Conservation (phyloP, 2,329 filamentous ascomycete genomes). For the Diplodia seriata region DNA sequence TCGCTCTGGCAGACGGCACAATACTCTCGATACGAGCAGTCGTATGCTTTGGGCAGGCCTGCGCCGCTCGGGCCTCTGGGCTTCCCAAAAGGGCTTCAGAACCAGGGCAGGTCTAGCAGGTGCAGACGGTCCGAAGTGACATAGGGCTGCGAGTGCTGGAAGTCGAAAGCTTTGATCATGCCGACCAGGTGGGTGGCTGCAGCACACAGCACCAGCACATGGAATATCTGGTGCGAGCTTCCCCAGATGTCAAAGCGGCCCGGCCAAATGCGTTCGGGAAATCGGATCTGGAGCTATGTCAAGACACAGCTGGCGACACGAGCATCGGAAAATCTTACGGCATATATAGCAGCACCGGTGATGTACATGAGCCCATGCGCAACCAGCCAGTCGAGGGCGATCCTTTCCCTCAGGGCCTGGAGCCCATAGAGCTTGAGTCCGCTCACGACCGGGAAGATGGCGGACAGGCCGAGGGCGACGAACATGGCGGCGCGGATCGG, state of each 20-base stretch:
- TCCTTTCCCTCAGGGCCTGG: slow-evolving; percentile 69
- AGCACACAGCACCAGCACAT: slow-evolving; percentile 84
- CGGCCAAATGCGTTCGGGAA: slow-evolving; percentile 81
- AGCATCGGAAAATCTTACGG: slow-evolving; percentile 59
- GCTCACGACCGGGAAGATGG: slow-evolving; percentile 82
- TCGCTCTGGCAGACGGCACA: too few species aligned
- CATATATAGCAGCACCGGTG: slow-evolving; percentile 83
- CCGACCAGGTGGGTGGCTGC: slow-evolving; percentile 82
- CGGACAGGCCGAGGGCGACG: slow-evolving; percentile 82
- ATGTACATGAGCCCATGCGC: slow-evolving; percentile 86
- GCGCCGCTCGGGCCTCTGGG: not conserved
- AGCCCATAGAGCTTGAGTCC: slow-evolving; percentile 73
- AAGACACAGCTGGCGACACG: not conserved
- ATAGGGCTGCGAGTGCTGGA: slow-evolving; percentile 66
- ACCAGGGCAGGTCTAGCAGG: slow-evolving; percentile 15
- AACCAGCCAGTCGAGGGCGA: slow-evolving; percentile 81
- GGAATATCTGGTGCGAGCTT: slow-evolving; percentile 95
- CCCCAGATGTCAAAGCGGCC: slow-evolving; percentile 89
- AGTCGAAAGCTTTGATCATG: slow-evolving; percentile 84
- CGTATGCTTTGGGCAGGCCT: not conserved
- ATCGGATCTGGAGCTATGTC: slow-evolving; percentile 64
- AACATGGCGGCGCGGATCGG: slow-evolving; percentile 91
- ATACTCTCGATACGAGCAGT: not conserved
- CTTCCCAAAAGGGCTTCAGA: not conserved
- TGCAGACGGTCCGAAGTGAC: slow-evolving; percentile 17